These are phyloP conservation scores for Globisporangium megalacanthum DNA, from an alignment of 352 stramenopile species.

Conservation along the genomic window DNA sequence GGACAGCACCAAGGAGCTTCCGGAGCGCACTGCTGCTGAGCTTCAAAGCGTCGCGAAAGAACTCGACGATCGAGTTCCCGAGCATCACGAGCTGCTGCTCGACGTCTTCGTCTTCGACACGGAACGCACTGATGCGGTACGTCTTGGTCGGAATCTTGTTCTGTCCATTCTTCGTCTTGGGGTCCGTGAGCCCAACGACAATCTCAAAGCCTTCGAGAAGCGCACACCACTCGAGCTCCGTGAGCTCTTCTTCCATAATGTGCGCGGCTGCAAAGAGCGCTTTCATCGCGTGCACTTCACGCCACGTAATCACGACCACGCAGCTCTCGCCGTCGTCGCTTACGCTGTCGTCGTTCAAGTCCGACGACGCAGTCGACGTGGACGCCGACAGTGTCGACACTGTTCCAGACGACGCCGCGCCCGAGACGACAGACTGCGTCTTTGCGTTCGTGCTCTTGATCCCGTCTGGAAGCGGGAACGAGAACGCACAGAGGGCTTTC, in stretches of 20 bases:
- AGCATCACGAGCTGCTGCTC: slow-evolving; percentile 86
- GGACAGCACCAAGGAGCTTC: slow-evolving; percentile 55
- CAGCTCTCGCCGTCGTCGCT: slow-evolving; percentile 60
- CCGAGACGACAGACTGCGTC: slow-evolving; percentile 15
- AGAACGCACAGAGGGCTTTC: slow-evolving; percentile 69
- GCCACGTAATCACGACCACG: slow-evolving; percentile 65
- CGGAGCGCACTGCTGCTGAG: slow-evolving; percentile 53
- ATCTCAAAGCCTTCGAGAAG: slow-evolving; percentile 80
- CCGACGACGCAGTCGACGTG: slow-evolving; percentile 3
- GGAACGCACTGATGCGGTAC: slow-evolving; percentile 68
- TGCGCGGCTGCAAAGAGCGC: slow-evolving; percentile 76
- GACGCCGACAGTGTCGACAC: too few species aligned
- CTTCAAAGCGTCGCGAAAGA: slow-evolving; percentile 70
- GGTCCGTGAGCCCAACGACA: slow-evolving; percentile 63
- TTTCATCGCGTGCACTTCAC: slow-evolving; percentile 87
- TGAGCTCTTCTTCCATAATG: slow-evolving; percentile 83
- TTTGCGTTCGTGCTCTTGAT: slow-evolving; percentile 42
- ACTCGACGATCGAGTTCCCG: slow-evolving; percentile 79
- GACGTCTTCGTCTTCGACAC: slow-evolving; percentile 80
- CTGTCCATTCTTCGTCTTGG: slow-evolving; percentile 67
- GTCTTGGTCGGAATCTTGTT: slow-evolving; percentile 70
- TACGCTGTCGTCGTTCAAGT: slow-evolving; percentile 33
- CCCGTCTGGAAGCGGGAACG: slow-evolving; percentile 64
- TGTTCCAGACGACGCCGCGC: neutral
- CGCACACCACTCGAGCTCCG: slow-evolving; percentile 66